Base-by-base conservation (phyloP, 164 flowering plant species). In the Santalum album region DNA sequence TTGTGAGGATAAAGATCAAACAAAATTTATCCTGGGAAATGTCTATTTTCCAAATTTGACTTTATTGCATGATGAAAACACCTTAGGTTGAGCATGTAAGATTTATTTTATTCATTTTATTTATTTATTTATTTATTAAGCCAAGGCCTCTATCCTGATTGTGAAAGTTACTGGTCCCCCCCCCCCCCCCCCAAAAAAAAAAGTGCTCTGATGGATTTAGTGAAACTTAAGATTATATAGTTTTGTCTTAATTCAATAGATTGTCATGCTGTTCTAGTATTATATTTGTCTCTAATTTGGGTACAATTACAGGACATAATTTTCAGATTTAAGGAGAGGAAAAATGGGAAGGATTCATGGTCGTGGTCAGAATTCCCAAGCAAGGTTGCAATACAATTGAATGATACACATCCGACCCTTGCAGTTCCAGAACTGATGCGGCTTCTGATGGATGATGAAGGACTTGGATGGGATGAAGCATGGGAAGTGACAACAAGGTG, bases 381-480 rank as follows among this genome's bases (percentile, higher is more conserved):
- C 69, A 92, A 85, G 66, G 97, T 89, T 38, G 97, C 97, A 25
- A 82, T 92, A 1, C 97, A 92, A 73, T 75, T 92, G 55, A 92
- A 92, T 77, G 99, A 92, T 63, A 92, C 99, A 46, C 99, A 92
- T 68, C 99, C 99, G 45, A 92, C 99, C 25, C 88, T 92, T 63
- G 85, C 97, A 60, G 83, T 92, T 72, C 97, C 99, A 39, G 99
- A 92, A 71, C 70, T 92, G 57, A 92, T 89, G 99, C 77, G 96
- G 56, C 65, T 92, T 39, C 75, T 92, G 14, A 80, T 92, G 92
- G 97, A 92, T 72, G 84, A 76, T 19, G 96, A 92, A 79, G 88
- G 83, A 57, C 90, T 92, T 66, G 96, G 97, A 44, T 92, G 99
- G 99, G 96, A 89, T 71, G 96, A 89, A 65, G 96, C 99, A 48